These are phyloP conservation scores for Fusarium verrucosum DNA, from an alignment of 2,329 filamentous ascomycete species.

Conservation along the genomic window DNA sequence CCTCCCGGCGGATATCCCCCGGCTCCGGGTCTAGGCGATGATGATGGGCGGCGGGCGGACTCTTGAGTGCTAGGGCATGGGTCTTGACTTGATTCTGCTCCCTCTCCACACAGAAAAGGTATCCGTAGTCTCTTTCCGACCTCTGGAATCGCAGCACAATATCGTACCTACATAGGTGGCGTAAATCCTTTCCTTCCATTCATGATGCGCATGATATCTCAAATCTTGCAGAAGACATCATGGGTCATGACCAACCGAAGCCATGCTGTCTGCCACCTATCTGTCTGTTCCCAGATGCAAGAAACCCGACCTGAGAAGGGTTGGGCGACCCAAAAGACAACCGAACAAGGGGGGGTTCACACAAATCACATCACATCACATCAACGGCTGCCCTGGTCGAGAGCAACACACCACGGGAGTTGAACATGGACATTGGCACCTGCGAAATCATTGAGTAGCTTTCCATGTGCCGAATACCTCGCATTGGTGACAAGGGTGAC, in stretches of 20 bases:
- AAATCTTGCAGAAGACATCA: slow-evolving; percentile 27
- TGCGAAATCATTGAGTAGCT: slow-evolving; percentile 21
- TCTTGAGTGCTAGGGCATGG: slow-evolving; percentile 30
- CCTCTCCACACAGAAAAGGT: slow-evolving; percentile 23
- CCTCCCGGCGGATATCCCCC: slow-evolving; percentile 36
- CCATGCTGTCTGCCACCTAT: slow-evolving; percentile 26
- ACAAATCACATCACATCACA: slow-evolving; percentile 4
- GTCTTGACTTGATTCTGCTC: slow-evolving; percentile 21
- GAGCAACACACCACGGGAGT: slow-evolving; percentile 37
- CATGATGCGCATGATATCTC: slow-evolving; percentile 25
- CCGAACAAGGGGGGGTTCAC: slow-evolving; percentile 34
- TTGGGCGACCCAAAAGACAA: slow-evolving; percentile 15
- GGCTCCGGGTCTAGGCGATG: slow-evolving; percentile 31
- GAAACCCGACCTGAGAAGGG: slow-evolving; percentile 34
- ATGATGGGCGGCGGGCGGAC: slow-evolving; percentile 23
- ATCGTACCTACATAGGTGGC: slow-evolving; percentile 2
- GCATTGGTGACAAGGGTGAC: slow-evolving; percentile 30
- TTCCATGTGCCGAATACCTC: slow-evolving; percentile 40
- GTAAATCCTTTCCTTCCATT: slow-evolving; percentile 8
- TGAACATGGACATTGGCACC: slow-evolving; percentile 18
- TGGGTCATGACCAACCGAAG: slow-evolving; percentile 23
- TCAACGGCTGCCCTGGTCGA: slow-evolving; percentile 10
- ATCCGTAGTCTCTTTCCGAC: slow-evolving; percentile 12
- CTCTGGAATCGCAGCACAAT: slow-evolving; percentile 7
- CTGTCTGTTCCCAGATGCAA: slow-evolving; percentile 36